Conservation (phyloP, 1,284 basidiomycete genomes). For the Heterobasidion irregulare region DNA sequence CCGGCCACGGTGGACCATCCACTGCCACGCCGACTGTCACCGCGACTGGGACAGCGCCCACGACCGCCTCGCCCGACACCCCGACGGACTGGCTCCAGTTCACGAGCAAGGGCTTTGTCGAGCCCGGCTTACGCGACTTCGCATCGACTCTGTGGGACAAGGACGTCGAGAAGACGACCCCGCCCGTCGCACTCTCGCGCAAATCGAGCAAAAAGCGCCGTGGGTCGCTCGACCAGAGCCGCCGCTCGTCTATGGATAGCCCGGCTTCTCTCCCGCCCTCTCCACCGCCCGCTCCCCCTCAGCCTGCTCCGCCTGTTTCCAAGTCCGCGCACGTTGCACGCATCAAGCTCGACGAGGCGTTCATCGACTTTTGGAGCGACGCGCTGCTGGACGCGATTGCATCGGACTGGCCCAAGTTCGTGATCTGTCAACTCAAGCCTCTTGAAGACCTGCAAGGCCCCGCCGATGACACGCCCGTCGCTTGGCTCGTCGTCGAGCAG, state of each 20-base stretch:
- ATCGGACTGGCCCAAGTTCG: conserved; percentile 33
- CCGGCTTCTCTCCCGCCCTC: conserved; percentile 6
- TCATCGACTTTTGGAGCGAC: conserved; percentile 17
- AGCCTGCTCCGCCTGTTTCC: conserved; percentile 21
- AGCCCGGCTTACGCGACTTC: conserved; percentile 33
- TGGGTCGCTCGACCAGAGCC: conserved; percentile 14
- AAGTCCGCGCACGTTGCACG: conserved; percentile 36
- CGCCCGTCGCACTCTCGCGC: conserved; percentile 20
- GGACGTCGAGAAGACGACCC: conserved; percentile 51
- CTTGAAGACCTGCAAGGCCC: conserved; percentile 11
- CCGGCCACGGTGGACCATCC: not conserved
- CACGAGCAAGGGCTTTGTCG: conserved; percentile 54
- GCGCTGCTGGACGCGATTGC: not conserved
- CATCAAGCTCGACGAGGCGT: conserved; percentile 65
- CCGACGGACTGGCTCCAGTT: conserved; percentile 37
- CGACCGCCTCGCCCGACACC: conserved; percentile 15
- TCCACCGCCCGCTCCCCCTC: conserved; percentile 6
- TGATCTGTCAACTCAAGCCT: conserved; percentile 55
- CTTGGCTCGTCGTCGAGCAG: conserved; percentile 63
- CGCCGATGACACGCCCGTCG: conserved; percentile 25
- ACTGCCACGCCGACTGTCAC: conserved; percentile 2
- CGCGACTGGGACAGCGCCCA: conserved; percentile 8
- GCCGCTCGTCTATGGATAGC: conserved; percentile 20
- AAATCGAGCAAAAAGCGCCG: conserved; percentile 22
- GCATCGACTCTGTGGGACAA: conserved; percentile 48